These are phyloP conservation scores for Vitis hybrid DNA, from an alignment of 177 flowering plant species.

Conservation along the genomic window DNA sequence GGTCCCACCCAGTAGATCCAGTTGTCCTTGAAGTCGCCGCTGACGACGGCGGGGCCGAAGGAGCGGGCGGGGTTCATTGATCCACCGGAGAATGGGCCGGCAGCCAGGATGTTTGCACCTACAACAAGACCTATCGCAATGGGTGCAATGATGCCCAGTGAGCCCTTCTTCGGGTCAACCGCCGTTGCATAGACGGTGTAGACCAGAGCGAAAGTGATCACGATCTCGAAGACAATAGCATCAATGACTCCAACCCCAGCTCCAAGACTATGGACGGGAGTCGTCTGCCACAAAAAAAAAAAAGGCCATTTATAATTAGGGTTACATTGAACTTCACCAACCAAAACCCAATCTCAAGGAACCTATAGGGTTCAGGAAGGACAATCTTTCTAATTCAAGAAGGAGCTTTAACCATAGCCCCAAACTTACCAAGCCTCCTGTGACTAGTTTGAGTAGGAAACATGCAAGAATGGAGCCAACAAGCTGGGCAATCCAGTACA, in stretches of 20 bases:
- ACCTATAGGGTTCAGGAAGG: too few relatives aligned
- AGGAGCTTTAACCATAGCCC: too few relatives aligned
- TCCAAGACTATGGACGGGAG: slow-evolving; percentile 58
- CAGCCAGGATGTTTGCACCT: slow-evolving; percentile 89
- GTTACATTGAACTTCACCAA: background rate
- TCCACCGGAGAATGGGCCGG: slow-evolving; percentile 88
- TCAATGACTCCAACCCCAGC: slow-evolving; percentile 67
- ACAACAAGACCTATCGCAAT: slow-evolving; percentile 84
- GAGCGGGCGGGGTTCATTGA: slow-evolving; percentile 87
- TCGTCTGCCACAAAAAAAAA: slow-evolving; percentile 35
- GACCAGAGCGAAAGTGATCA: slow-evolving; percentile 73
- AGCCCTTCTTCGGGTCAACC: slow-evolving; percentile 85
- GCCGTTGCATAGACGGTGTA: slow-evolving; percentile 87
- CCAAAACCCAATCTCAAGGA: too few relatives aligned
- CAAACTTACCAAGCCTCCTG: slow-evolving; percentile 75
- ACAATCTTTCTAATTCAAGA: too few relatives aligned
- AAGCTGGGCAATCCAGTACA: slow-evolving; percentile 91
- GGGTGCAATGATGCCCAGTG: slow-evolving; percentile 76
- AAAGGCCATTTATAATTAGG: background rate
- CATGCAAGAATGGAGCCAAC: slow-evolving; percentile 72
- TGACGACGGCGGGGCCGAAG: slow-evolving; percentile 69
- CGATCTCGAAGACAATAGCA: slow-evolving; percentile 62
- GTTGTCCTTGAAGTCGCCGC: slow-evolving; percentile 52
- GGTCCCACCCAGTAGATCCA: slow-evolving; percentile 91
- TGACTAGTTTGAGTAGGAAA: slow-evolving; percentile 73